phyloP scores from a whole-genome alignment of 257 asterid species.

The Plectranthus barbatus region DNA sequence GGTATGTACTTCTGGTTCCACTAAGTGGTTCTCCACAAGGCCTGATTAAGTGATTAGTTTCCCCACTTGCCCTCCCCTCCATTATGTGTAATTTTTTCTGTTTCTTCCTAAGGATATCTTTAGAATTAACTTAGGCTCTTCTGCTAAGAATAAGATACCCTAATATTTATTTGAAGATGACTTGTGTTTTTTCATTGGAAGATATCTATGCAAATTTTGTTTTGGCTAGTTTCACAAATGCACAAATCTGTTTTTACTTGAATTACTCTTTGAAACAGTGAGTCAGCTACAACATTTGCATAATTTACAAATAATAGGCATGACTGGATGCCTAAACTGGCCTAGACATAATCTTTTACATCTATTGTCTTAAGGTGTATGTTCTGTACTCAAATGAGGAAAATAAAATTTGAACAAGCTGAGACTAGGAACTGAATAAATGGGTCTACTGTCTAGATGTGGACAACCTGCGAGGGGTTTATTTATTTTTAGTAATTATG shows the following conservation, averaged over 20 bases:
- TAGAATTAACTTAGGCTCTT: neutral
- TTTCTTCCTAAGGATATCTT: neutral
- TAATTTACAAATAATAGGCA: neutral
- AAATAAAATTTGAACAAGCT: neutral
- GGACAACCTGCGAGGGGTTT: neutral
- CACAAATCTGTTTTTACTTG: neutral
- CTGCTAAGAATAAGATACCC: neutral
- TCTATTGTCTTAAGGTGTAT: neutral
- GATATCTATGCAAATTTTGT: neutral
- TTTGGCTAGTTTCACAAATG: neutral
- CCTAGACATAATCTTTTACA: neutral
- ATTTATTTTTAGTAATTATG: neutral
- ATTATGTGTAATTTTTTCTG: neutral
- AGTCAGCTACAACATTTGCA: neutral
- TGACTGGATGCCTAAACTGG: neutral
- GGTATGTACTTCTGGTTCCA: constrained; percentile 36
- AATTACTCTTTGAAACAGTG: neutral
- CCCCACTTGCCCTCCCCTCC: neutral
- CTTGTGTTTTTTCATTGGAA: neutral
- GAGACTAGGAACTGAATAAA: neutral
- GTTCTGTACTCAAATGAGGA: neutral
- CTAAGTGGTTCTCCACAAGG: neutral
- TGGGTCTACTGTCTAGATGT: neutral
- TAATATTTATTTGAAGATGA: neutral
- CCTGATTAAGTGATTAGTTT: neutral